A percentile compares a stretch with the other conserved stretches of the same genome.
Conservation (phyloP, 805 yeast genomes). For the Cyberlindnera xylosilytica region DNA sequence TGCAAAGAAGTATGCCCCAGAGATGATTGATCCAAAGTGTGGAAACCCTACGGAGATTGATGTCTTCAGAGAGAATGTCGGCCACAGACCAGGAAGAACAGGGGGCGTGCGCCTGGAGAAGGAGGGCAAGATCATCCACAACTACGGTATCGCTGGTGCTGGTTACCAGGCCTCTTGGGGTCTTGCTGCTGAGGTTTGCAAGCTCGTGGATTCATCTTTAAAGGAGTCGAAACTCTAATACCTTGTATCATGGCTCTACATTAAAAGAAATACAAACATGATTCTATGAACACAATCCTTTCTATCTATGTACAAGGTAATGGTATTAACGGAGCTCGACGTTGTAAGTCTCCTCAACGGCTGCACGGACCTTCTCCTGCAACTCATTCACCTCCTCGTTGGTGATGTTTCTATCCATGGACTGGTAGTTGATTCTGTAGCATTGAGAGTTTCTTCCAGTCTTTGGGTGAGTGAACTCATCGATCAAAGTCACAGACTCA, state of each 20-base stretch:
- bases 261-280: too few species aligned
- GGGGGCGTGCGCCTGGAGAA: conserved; percentile 57
- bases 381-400: conserved; percentile 77
- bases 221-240: conserved; percentile 22
- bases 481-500: conserved; percentile 78
- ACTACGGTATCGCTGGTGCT: conserved; percentile 72
- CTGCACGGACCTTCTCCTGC: conserved; percentile 61
- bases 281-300: too few species aligned
- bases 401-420: conserved; percentile 91
- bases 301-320: too few species aligned
- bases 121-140: conserved; percentile 47
- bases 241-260: too few species aligned
- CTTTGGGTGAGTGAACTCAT: conserved; percentile 83
- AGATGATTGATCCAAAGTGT: conserved; percentile 26
- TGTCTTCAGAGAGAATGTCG: conserved; percentile 52
- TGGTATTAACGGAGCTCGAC: conserved; percentile 50
- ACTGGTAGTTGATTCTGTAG: conserved; percentile 88
- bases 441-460: conserved; percentile 75
- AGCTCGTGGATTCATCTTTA: conserved; percentile 30
- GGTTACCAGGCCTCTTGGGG: conserved; percentile 77
- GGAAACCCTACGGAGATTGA: conserved; percentile 39
- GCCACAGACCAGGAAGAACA: conserved; percentile 62
- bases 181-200: conserved; percentile 46
- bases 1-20: conserved; percentile 27
- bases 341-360: conserved; percentile 47